Percentiles rank a stretch among this genome's conserved stretches.
These are phyloP conservation scores for Moringa oleifera DNA, from an alignment of 345 rosid species.

Conservation along the genomic window DNA sequence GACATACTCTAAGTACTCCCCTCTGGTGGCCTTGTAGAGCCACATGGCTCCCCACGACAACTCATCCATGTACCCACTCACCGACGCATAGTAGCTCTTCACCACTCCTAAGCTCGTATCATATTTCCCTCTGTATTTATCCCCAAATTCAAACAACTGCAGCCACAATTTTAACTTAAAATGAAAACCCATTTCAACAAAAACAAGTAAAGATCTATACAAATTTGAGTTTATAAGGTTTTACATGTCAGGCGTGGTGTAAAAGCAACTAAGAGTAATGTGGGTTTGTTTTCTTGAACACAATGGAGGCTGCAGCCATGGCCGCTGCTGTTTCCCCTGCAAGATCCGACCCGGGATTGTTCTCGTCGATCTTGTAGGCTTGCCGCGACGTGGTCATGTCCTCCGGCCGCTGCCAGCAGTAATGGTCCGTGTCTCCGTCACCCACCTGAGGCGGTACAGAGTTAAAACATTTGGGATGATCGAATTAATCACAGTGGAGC, in stretches of 20 bases:
- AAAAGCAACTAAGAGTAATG: slow-evolving; percentile 83
- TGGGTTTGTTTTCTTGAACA: slow-evolving; percentile 63
- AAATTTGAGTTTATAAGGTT: no score
- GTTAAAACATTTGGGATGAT: no score
- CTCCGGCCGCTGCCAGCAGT: slow-evolving; percentile 98
- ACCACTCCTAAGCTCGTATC: slow-evolving; percentile 67
- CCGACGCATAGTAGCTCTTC: slow-evolving; percentile 83
- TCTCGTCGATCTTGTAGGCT: slow-evolving; percentile 79
- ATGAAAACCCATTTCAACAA: no score
- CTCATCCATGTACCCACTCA: slow-evolving; percentile 95
- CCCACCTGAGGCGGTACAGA: slow-evolving; percentile 41
- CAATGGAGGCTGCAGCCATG: slow-evolving; percentile 91
- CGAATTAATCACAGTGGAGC: no score
- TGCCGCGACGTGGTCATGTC: slow-evolving; percentile 95
- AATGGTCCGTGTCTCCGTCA: slow-evolving; percentile 91
- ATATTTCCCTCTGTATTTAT: slow-evolving; percentile 69
- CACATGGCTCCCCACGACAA: slow-evolving; percentile 92
- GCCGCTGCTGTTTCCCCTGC: slow-evolving; percentile 95
- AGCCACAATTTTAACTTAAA: no score
- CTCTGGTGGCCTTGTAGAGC: slow-evolving; percentile 85
- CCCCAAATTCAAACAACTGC: slow-evolving; percentile 88
- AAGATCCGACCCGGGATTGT: slow-evolving; percentile 86
- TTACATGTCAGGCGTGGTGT: slow-evolving; percentile 91
- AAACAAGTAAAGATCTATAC: no score
- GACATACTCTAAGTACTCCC: slow-evolving; percentile 46